Evolutionary conservation across 768 basidiomycete species (phyloP).

Genomic region (Pisolithus marmoratus): DNA sequence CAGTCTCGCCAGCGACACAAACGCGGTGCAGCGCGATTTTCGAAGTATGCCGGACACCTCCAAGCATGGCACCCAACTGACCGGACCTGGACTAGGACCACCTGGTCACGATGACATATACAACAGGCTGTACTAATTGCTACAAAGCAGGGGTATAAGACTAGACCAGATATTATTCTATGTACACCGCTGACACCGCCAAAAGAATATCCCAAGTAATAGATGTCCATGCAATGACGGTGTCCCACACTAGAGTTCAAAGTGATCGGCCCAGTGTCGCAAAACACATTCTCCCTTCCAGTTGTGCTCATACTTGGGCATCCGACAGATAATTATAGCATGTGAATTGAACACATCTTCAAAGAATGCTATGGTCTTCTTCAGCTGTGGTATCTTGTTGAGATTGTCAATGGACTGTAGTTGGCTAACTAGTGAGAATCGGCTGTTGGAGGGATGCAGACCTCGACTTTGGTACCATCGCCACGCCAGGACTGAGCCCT

Average conservation of each 20-base stretch:
- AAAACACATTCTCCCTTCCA: conserved; percentile 59
- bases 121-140: no score
- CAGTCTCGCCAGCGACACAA: no score
- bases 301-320: conserved; percentile 56
- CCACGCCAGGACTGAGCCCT: not conserved
- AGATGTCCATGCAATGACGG: not conserved
- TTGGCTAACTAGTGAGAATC: conserved; percentile 50
- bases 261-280: conserved; percentile 65
- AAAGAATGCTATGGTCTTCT: conserved; percentile 69
- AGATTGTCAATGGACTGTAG: conserved; percentile 50
- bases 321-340: conserved; percentile 65
- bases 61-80: no score
- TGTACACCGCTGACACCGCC: no score
- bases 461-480: not conserved
- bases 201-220: not conserved
- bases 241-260: conserved; percentile 33
- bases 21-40: no score
- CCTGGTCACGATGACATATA: no score
- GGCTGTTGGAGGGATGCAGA: not conserved
- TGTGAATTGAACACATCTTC: conserved; percentile 57
- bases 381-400: conserved; percentile 60
- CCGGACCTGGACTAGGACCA: no score
- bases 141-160: no score
- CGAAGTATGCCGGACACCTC: no score
- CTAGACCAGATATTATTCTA: no score